Evolutionary conservation across 2,329 filamentous ascomycete genomes (phyloP).

Genomic region (Colletotrichum tofieldiae): DNA sequence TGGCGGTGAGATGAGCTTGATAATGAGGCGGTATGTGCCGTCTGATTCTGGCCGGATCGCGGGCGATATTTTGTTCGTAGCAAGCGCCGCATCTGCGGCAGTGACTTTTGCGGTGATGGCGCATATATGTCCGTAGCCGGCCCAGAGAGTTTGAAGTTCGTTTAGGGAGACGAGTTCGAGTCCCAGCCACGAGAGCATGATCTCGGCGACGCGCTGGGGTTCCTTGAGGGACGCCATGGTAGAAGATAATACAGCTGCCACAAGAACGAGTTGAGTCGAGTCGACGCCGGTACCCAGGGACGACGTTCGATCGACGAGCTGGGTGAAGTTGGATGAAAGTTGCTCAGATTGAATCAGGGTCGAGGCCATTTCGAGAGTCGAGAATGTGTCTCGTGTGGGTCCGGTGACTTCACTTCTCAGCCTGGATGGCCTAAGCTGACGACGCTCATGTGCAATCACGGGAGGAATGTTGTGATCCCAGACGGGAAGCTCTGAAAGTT

Average conservation of each 20-base stretch:
- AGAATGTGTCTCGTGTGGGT: conserved; percentile 28
- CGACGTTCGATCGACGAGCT: conserved; percentile 13
- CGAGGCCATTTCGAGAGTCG: conserved; percentile 32
- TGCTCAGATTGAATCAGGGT: conserved; percentile 9
- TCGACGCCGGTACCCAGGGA: neutral
- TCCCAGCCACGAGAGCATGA: conserved; percentile 57
- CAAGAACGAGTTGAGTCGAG: conserved; percentile 1
- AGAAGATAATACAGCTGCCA: neutral
- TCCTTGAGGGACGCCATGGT: conserved; percentile 37
- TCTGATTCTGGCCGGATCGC: conserved; percentile 39
- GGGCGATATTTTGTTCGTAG: conserved; percentile 32
- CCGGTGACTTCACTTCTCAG: conserved; percentile 10
- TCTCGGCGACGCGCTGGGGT: conserved; percentile 55
- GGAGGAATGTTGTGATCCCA: neutral
- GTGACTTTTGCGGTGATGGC: conserved; percentile 62
- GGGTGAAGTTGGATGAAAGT: conserved; percentile 33
- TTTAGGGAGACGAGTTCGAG: conserved; percentile 58
- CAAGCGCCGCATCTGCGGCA: neutral
- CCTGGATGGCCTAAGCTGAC: neutral
- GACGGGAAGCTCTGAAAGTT: neutral
- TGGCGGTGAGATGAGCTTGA: conserved; percentile 75
- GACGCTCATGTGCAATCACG: neutral
- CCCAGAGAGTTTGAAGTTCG: conserved; percentile 64
- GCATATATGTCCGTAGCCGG: conserved; percentile 71
- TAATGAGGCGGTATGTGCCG: conserved; percentile 60